These are phyloP conservation scores for Fusarium graminum DNA, from an alignment of 2,329 filamentous ascomycete genomes.

Conservation along the genomic window DNA sequence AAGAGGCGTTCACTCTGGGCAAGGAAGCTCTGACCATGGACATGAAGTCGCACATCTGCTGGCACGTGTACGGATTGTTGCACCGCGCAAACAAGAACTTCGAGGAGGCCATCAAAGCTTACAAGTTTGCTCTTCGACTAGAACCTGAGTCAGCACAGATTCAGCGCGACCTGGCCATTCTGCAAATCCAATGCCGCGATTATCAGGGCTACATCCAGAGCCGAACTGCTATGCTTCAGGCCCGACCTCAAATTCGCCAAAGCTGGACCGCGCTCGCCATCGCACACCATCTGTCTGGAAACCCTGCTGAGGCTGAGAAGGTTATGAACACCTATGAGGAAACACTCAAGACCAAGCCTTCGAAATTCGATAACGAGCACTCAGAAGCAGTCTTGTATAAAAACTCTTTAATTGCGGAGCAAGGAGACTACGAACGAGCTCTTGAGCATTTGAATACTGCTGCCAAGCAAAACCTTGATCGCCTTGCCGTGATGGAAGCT, in stretches of 20 bases:
- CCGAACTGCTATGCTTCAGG: conserved; percentile 87
- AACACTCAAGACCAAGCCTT: conserved; percentile 84
- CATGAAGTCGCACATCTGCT: conserved; percentile 99
- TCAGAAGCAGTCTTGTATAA: conserved; percentile 96
- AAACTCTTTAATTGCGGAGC: conserved; percentile 92
- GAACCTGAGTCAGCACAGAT: conserved; percentile 97
- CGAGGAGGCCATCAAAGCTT: conserved; percentile 98
- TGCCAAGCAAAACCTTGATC: conserved; percentile 83
- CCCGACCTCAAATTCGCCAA: conserved; percentile 83
- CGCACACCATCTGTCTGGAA: conserved; percentile 90
- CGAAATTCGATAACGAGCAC: conserved; percentile 86
- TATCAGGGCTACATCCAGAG: conserved; percentile 94
- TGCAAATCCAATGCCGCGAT: conserved; percentile 97
- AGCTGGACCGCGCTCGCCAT: conserved; percentile 99
- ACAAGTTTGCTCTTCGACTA: conserved; percentile 92
- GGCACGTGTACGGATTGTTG: conserved; percentile 97
- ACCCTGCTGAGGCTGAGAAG: conserved; percentile 87
- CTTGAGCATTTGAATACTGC: conserved; percentile 86
- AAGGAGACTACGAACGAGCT: conserved; percentile 84
- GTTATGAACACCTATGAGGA: conserved; percentile 93
- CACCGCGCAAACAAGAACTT: conserved; percentile 97
- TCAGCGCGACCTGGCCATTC: conserved; percentile 89
- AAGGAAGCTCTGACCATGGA: conserved; percentile 94
- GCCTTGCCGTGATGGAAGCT: conserved; percentile 85
- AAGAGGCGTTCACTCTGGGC: conserved; percentile 93